Evolutionary conservation across 208 protist genomes (phyloP).

Genomic region (Leishmania gerbilli): DNA sequence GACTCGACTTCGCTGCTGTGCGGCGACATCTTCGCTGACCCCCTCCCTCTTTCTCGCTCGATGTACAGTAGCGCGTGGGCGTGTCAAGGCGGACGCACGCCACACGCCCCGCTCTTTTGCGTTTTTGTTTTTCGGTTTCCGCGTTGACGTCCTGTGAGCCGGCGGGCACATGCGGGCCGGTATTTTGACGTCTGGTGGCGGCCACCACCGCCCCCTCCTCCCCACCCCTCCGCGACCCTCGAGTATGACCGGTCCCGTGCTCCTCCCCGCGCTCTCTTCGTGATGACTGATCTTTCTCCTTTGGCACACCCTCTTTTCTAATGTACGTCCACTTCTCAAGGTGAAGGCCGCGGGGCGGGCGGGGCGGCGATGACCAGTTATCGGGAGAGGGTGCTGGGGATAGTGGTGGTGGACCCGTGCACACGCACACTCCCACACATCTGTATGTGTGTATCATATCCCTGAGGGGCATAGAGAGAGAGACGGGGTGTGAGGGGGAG

Average conservation of each 20-base stretch:
- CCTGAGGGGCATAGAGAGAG: not conserved
- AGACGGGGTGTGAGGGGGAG: not conserved
- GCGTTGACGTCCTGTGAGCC: not conserved
- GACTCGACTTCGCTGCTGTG: not conserved
- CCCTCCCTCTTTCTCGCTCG: not conserved
- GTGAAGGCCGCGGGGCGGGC: not conserved
- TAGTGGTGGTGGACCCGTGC: not conserved
- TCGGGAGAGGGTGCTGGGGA: not conserved
- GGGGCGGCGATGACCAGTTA: not conserved
- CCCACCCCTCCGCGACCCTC: not conserved
- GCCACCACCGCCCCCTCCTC: not conserved
- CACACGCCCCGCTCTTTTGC: not conserved
- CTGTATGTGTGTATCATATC: not conserved
- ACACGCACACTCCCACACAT: not conserved
- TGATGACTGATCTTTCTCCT: slow-evolving; percentile 2
- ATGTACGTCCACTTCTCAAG: not conserved
- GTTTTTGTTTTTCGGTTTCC: not conserved
- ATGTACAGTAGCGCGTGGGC: not conserved
- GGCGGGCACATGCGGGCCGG: not conserved
- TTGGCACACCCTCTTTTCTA: not conserved
- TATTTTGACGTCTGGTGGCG: not conserved
- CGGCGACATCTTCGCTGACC: not conserved
- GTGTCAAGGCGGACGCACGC: not conserved
- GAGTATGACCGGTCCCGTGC: not conserved
- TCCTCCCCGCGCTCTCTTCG: not conserved